Conservation (phyloP, 2,329 filamentous ascomycete genomes). For the Aschersonia sp. region DNA sequence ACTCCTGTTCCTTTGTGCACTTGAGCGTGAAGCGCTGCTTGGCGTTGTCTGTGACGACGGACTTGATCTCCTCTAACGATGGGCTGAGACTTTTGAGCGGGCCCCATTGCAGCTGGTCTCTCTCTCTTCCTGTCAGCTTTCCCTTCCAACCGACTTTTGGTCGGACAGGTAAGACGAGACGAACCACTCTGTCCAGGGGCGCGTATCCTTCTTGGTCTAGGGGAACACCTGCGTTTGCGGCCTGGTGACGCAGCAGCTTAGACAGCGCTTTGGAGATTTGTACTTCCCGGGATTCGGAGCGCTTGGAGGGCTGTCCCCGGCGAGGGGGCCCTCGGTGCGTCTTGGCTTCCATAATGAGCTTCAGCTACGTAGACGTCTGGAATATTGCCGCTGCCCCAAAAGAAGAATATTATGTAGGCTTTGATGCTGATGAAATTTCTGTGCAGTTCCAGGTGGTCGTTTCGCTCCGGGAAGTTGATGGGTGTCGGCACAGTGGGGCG, state of each 20-base stretch:
- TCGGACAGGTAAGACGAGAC: constrained; percentile 1
- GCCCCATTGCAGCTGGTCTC: constrained; percentile 33
- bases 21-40: constrained; percentile 86
- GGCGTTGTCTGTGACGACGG: constrained; percentile 59
- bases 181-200: constrained; percentile 40
- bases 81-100: constrained; percentile 54
- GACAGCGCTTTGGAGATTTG: constrained; percentile 40
- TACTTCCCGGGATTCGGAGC: constrained; percentile 23
- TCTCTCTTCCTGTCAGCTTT: constrained; percentile 1
- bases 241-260: constrained; percentile 40
- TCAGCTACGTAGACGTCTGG: neutral
- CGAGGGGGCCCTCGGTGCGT: constrained; percentile 11
- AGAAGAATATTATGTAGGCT: no score
- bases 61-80: constrained; percentile 59
- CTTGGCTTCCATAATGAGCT: neutral
- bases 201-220: constrained; percentile 47
- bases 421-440: no score
- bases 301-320: constrained; percentile 12
- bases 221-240: constrained; percentile 37
- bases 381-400: no score
- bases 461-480: no score
- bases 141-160: neutral
- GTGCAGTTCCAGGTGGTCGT: no score
- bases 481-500: no score
- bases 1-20: constrained; percentile 20